Conservation (phyloP, 345 rosid species). For the Noccaea caerulescens region DNA sequence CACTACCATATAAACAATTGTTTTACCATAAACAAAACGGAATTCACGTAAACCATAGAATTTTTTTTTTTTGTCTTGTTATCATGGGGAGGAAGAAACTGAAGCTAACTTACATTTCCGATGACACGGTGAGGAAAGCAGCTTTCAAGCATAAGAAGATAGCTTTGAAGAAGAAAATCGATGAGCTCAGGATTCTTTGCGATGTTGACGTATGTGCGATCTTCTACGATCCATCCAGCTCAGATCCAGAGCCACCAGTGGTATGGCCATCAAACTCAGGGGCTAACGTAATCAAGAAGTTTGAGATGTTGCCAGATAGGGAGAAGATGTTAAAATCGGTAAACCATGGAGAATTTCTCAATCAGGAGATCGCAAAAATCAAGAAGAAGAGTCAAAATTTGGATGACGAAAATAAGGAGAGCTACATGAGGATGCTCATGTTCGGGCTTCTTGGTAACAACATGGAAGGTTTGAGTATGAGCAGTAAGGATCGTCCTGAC, state of each 20-base stretch:
- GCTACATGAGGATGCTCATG: not conserved
- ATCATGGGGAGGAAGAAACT: not conserved
- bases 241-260: not conserved
- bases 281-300: not conserved
- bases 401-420: not conserved
- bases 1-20: not conserved
- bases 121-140: not conserved
- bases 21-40: not conserved
- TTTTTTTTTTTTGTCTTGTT: not conserved
- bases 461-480: not conserved
- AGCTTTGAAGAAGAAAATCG: not conserved
- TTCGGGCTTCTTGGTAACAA: not conserved
- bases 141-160: not conserved
- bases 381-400: not conserved
- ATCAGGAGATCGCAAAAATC: not conserved
- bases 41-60: not conserved
- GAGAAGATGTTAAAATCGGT: not conserved
- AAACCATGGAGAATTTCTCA: not conserved
- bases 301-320: not conserved
- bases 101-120: not conserved
- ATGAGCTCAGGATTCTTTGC: not conserved
- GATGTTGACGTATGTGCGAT: not conserved
- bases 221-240: not conserved
- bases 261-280: not conserved
- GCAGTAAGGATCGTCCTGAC: not conserved